These are phyloP conservation scores for Aspergillus sclerotioniger DNA, from an alignment of 495 filamentous ascomycete species.

Conservation along the genomic window DNA sequence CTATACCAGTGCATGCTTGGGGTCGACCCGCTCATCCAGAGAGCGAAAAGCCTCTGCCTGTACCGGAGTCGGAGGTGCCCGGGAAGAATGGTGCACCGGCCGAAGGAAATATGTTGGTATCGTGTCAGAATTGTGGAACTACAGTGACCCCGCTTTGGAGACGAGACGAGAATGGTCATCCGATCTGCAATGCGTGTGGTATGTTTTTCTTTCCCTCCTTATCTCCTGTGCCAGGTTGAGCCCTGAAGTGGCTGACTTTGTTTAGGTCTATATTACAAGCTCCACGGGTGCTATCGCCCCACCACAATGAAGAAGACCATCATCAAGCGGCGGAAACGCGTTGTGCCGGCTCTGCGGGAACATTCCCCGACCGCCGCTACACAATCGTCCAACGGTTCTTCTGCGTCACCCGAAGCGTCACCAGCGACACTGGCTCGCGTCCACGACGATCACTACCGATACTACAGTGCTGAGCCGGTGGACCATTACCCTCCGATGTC, in stretches of 20 bases:
- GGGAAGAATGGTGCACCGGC: slow-evolving; percentile 23
- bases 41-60: slow-evolving; percentile 23
- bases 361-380: slow-evolving; percentile 42
- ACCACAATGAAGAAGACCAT: slow-evolving; percentile 96
- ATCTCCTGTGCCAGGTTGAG: not conserved
- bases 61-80: slow-evolving; percentile 21
- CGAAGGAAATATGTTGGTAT: slow-evolving; percentile 75
- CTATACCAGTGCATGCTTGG: slow-evolving; percentile 32
- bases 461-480: slow-evolving; percentile 39
- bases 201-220: slow-evolving; percentile 35
- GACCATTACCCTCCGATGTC: slow-evolving; percentile 31
- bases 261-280: slow-evolving; percentile 91
- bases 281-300: slow-evolving; percentile 89
- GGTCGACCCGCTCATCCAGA: slow-evolving; percentile 25
- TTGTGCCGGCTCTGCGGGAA: slow-evolving; percentile 77
- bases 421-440: slow-evolving; percentile 51
- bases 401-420: slow-evolving; percentile 43
- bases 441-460: slow-evolving; percentile 57
- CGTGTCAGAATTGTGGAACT: slow-evolving; percentile 96
- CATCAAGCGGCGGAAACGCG: slow-evolving; percentile 94
- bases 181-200: slow-evolving; percentile 99
- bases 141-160: slow-evolving; percentile 97
- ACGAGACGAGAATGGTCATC: slow-evolving; percentile 91
- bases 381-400: slow-evolving; percentile 47
- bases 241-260: slow-evolving; percentile 25